phyloP scores from a whole-genome alignment of 1,284 basidiomycete genomes.

The Boletus semigastroideus region DNA sequence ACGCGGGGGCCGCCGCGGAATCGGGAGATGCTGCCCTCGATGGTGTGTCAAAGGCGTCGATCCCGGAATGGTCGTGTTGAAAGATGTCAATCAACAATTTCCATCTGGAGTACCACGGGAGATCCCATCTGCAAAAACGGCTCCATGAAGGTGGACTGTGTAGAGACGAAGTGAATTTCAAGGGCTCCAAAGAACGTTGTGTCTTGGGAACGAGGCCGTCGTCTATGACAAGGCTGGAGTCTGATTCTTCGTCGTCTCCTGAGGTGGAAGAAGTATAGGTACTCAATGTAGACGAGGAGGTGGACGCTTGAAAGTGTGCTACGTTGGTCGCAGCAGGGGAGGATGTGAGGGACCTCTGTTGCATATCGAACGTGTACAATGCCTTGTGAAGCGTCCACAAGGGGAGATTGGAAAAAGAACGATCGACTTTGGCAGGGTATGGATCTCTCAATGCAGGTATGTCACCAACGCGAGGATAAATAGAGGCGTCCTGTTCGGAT shows the following conservation, averaged over 20 bases:
- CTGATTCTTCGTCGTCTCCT: slow-evolving; percentile 24
- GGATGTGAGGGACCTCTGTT: slow-evolving; percentile 22
- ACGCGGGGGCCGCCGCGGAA: background rate
- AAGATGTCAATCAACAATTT: slow-evolving; percentile 28
- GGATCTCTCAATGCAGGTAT: slow-evolving; percentile 55
- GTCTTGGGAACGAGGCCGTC: slow-evolving; percentile 4
- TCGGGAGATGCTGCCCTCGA: background rate
- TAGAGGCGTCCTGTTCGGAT: slow-evolving; percentile 31
- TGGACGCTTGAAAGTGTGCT: slow-evolving; percentile 10
- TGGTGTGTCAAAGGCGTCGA: background rate
- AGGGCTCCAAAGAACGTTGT: background rate
- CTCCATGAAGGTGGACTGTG: slow-evolving; percentile 10
- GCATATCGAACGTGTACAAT: slow-evolving; percentile 59
- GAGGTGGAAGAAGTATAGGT: slow-evolving; percentile 19
- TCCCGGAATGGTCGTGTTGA: slow-evolving; percentile 14
- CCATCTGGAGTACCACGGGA: slow-evolving; percentile 34
- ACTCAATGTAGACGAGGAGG: slow-evolving; percentile 25
- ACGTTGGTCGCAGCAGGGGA: background rate
- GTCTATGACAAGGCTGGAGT: slow-evolving; percentile 26
- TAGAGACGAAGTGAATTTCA: background rate
- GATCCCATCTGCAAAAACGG: slow-evolving; percentile 21
- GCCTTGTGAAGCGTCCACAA: slow-evolving; percentile 66
- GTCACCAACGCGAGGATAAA: slow-evolving; percentile 68
- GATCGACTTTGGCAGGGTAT: slow-evolving; percentile 53
- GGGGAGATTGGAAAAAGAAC: slow-evolving; percentile 53